phyloP scores from a whole-genome alignment of 75 land plant genomes.

The Isoetes taiwanensis region DNA sequence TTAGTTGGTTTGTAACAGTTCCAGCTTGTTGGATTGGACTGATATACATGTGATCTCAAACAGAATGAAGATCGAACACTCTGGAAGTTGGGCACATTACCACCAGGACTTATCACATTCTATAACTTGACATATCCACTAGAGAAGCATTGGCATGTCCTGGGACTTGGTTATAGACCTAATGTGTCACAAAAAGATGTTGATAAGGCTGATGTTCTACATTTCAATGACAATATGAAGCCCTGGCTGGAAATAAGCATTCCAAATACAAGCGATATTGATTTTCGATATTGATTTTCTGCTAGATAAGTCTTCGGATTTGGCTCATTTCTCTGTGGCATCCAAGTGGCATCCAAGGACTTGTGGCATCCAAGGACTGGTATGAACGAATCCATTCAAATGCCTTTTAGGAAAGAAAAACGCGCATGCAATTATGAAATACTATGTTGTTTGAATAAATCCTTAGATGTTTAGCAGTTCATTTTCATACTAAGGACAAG shows the following conservation, averaged over 20 bases:
- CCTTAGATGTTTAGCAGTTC: too few relatives aligned
- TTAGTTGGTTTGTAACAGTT: neutral
- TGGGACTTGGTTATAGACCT: neutral
- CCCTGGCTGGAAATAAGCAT: constrained; percentile 6
- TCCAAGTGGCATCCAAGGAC: too few relatives aligned
- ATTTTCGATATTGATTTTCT: too few relatives aligned
- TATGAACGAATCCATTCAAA: too few relatives aligned
- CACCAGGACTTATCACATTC: constrained; percentile 6
- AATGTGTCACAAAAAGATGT: neutral
- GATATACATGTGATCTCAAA: neutral
- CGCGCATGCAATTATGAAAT: too few relatives aligned
- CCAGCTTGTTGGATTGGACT: neutral
- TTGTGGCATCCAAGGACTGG: too few relatives aligned
- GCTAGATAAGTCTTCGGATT: too few relatives aligned
- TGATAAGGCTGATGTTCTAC: neutral
- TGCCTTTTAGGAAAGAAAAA: too few relatives aligned
- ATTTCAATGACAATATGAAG: constrained; percentile 6
- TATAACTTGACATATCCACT: constrained; percentile 1
- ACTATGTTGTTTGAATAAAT: too few relatives aligned
- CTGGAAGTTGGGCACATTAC: constrained; percentile 2
- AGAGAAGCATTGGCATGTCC: constrained; percentile 1
- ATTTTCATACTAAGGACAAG: too few relatives aligned
- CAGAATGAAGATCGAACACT: constrained; percentile 6
- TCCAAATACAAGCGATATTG: constrained; percentile 1
- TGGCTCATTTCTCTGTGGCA: too few relatives aligned